A percentile compares a stretch with the other conserved stretches of the same genome.
Conservation (phyloP, 352 stramenopile species). For the Thalassiosira exigua region DNA sequence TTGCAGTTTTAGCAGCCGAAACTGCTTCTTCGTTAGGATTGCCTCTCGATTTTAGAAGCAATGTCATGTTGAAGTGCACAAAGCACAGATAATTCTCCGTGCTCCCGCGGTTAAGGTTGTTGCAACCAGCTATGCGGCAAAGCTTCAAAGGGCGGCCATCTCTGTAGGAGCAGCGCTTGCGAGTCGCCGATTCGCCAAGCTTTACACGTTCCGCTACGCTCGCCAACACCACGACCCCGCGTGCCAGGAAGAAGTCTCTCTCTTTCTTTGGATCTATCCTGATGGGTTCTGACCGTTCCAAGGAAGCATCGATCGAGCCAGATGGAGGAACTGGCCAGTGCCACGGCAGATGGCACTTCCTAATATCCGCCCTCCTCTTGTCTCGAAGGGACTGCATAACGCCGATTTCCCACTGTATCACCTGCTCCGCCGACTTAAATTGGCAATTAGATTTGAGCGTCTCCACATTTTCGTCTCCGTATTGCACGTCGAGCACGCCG, state of each 20-base stretch:
- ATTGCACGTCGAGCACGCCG: background rate
- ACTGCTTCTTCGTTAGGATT: no score
- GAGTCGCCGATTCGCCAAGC: background rate
- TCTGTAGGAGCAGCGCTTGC: constrained; percentile 2
- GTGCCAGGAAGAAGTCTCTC: constrained; percentile 15
- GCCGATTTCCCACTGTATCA: background rate
- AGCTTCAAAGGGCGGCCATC: constrained; percentile 1
- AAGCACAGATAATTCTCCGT: constrained; percentile 12
- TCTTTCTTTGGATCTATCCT: constrained; percentile 19
- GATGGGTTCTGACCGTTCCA: background rate
- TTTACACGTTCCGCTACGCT: constrained; percentile 3
- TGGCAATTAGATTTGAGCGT: constrained; percentile 15
- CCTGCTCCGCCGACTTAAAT: constrained; percentile 24
- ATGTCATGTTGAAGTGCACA: constrained; percentile 12
- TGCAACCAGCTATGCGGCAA: constrained; percentile 14
- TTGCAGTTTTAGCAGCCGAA: background rate
- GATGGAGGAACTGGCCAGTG: no score
- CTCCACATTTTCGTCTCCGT: constrained; percentile 12
- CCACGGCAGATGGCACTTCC: background rate
- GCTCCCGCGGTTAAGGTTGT: background rate
- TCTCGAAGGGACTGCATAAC: constrained; percentile 10
- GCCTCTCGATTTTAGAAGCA: no score
- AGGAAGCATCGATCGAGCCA: background rate
- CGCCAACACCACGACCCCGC: constrained; percentile 2
- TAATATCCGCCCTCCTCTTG: background rate